A percentile compares a stretch with the other conserved stretches of the same genome.
Conservation (phyloP, 371 early-diverging fungal species). For the Mortierella sp. region DNA sequence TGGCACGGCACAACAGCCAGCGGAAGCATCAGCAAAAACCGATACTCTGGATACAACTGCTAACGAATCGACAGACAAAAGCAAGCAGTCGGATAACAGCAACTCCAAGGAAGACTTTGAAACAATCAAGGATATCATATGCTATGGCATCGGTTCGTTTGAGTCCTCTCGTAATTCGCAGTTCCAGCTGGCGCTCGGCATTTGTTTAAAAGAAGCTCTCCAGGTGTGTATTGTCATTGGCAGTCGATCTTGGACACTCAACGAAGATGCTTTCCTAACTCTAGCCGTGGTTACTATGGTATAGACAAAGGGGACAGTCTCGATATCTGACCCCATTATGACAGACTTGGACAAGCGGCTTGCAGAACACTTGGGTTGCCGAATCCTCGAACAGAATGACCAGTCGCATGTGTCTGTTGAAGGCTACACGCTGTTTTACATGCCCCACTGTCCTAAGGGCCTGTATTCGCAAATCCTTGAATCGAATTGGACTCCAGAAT, state of each 20-base stretch:
- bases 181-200: conserved; percentile 65
- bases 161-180: conserved; percentile 66
- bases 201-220: conserved; percentile 59
- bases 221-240: conserved; percentile 45
- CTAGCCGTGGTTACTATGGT: not conserved
- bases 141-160: conserved; percentile 75
- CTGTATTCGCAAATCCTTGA: conserved; percentile 71
- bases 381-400: conserved; percentile 60
- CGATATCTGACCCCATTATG: conserved; percentile 74
- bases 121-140: conserved; percentile 57
- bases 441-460: conserved; percentile 78
- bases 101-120: not conserved
- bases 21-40: not conserved
- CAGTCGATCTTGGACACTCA: too few species aligned
- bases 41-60: not conserved
- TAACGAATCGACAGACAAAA: not conserved
- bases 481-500: conserved; percentile 62
- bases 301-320: conserved; percentile 59
- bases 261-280: not conserved
- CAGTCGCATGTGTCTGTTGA: conserved; percentile 26
- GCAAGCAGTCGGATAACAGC: too few species aligned
- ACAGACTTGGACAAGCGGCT: conserved; percentile 64
- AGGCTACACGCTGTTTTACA: conserved; percentile 67
- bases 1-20: not conserved
- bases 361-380: conserved; percentile 50